These are phyloP conservation scores for Sanghuangporus weigelae DNA, from an alignment of 1,284 basidiomycete species.

Conservation along the genomic window DNA sequence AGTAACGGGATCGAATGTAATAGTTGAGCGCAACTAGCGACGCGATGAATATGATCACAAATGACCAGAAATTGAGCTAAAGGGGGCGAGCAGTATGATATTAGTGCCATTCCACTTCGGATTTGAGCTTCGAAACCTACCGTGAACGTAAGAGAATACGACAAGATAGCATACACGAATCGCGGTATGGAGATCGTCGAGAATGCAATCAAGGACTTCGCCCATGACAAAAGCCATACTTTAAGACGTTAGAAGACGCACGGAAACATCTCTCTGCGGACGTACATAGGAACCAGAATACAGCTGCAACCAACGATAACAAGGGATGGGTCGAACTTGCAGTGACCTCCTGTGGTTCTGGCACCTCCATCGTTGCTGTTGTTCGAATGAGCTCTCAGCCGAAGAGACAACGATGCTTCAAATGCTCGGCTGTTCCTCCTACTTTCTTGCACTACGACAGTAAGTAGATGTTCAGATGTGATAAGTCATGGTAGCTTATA, in stretches of 20 bases:
- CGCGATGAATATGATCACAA: slow-evolving; percentile 69
- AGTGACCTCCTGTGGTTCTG: background rate
- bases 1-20: slow-evolving; percentile 78
- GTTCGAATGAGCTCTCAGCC: too few relatives aligned
- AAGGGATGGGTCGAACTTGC: slow-evolving; percentile 44
- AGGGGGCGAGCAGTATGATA: background rate
- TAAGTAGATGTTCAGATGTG: too few relatives aligned
- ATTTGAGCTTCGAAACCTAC: slow-evolving; percentile 35
- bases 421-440: too few relatives aligned
- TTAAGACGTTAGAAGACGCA: slow-evolving; percentile 8
- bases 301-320: slow-evolving; percentile 73
- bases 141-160: slow-evolving; percentile 85
- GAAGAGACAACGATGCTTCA: too few relatives aligned
- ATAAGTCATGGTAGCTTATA: too few relatives aligned
- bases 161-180: slow-evolving; percentile 71
- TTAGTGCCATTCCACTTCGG: background rate
- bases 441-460: too few relatives aligned
- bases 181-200: slow-evolving; percentile 77
- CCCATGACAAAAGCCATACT: slow-evolving; percentile 82
- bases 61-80: slow-evolving; percentile 85
- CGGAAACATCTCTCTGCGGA: slow-evolving; percentile 21
- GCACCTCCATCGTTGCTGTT: background rate
- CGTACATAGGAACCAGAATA: slow-evolving; percentile 77
- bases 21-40: slow-evolving; percentile 71
- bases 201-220: slow-evolving; percentile 66